Base-by-base conservation (phyloP, 225 moss, liverwort and hornwort genomes). In the Rhytidiadelphus loreus region DNA sequence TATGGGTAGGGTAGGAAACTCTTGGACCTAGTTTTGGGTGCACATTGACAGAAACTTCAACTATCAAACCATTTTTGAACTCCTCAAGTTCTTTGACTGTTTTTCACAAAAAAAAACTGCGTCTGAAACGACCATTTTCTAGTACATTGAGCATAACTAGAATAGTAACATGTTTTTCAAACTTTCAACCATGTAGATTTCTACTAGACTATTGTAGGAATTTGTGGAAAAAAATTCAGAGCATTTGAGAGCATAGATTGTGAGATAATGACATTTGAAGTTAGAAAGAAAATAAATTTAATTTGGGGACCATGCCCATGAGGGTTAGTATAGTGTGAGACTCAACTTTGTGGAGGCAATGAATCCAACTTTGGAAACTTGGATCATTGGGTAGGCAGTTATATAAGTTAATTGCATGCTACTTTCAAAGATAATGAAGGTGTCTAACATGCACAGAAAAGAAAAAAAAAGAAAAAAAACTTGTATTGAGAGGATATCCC, bases 191-290 rank as follows among this genome's bases (percentile, higher is more conserved):
- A 0, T 35, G 5, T 2, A 21, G 35, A 30, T 52, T 35, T 76
- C 3, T 22, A 52, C 2, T 52, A 22, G 19, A 76, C 2, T 76
- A 50, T 8, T 21, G 0, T 52, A 13, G 0, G 1, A 22, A 22
- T 76, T 8, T 22, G 13, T 22, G 3, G 22, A 5, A 33, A 33
- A 22, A 33, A 21, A 0, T 33, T 22, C 2, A 33, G 1, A 76
- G 33, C 13, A 35, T 52, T 76, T 33, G 3, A 5, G 0, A 32
- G 0, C 0, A 0, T 76, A 22, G 20, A 35, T 23, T 44, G 7
- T 0, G 2, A 75, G 21, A 50, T 50, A 13, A 50, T 75, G 7
- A 75, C 0, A 0, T 75, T 75, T 75, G 75, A 75, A 32, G 13
- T 13, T 13, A 50, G 48, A 2, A 12, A 75, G 48, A 21, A 50